Conservation (phyloP, 148 eudicot genomes). For the Amaranthus cruentus region DNA sequence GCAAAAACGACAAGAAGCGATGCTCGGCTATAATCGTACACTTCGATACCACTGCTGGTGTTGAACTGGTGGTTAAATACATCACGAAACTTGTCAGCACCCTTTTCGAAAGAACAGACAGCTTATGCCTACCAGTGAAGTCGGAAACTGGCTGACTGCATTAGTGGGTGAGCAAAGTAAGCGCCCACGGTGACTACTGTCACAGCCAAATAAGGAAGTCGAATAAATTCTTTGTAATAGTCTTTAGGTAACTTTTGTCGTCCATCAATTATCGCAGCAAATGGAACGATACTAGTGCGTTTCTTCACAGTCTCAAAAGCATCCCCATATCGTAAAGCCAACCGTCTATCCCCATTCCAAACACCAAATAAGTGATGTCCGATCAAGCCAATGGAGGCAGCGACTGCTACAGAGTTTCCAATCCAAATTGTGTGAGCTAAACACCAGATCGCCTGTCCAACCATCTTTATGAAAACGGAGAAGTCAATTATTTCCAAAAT, state of each 20-base stretch:
- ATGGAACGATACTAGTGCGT: slow-evolving; percentile 85
- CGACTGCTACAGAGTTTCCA: slow-evolving; percentile 87
- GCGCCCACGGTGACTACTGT: slow-evolving; percentile 74
- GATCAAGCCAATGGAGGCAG: slow-evolving; percentile 89
- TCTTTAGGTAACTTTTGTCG: slow-evolving; percentile 81
- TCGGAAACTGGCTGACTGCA: slow-evolving; percentile 88
- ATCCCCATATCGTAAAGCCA: slow-evolving; percentile 69
- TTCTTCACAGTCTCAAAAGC: slow-evolving; percentile 72
- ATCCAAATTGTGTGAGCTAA: slow-evolving; percentile 97
- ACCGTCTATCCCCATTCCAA: slow-evolving; percentile 96
- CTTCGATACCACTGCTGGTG: background rate
- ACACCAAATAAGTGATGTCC: slow-evolving; percentile 95
- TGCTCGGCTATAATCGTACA: background rate
- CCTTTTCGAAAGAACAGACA: background rate
- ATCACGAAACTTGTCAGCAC: slow-evolving; percentile 6
- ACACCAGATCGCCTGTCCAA: slow-evolving; percentile 97
- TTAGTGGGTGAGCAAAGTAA: slow-evolving; percentile 89
- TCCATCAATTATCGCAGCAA: slow-evolving; percentile 89
- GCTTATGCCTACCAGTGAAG: slow-evolving; percentile 71
- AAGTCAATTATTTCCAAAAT: background rate
- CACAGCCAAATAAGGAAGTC: slow-evolving; percentile 80
- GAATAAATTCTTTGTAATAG: slow-evolving; percentile 75
- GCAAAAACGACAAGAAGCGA: slow-evolving; percentile 7
- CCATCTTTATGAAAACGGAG: slow-evolving; percentile 50
- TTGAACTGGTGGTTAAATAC: background rate